Conservation (phyloP, 176 grass and related monocot species). For the Cenchrus americanus region DNA sequence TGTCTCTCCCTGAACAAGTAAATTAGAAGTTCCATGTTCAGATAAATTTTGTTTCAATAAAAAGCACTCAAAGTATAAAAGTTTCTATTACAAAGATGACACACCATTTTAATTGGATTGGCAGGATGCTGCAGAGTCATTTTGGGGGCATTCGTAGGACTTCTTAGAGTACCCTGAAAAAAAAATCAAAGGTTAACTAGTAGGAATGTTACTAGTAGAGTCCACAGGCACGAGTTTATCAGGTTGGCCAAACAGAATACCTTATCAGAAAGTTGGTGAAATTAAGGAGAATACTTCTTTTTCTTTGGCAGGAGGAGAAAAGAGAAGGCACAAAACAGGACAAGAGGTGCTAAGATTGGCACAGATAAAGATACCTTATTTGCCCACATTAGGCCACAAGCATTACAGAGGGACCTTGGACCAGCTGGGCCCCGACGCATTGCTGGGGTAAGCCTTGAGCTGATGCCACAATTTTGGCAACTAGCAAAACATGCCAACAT, state of each 20-base stretch:
- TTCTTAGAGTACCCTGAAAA: conserved; percentile 69
- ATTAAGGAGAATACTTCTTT: not conserved
- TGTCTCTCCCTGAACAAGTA: conserved; percentile 16
- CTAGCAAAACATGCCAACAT: conserved; percentile 48
- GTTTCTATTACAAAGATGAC: conserved; percentile 19
- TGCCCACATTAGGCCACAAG: conserved; percentile 77
- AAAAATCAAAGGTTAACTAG: conserved; percentile 6
- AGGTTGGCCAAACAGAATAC: not conserved
- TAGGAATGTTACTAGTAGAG: conserved; percentile 18
- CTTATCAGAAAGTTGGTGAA: not conserved
- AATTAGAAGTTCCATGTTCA: conserved; percentile 9
- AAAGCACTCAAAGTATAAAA: not conserved
- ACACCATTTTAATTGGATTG: conserved; percentile 53
- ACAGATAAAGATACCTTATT: conserved; percentile 59
- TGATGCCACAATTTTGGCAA: conserved; percentile 74
- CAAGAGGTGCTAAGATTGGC: conserved; percentile 1
- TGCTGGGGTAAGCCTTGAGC: conserved; percentile 66
- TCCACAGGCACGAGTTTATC: conserved; percentile 16
- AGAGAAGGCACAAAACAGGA: not conserved
- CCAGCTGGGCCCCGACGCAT: conserved; percentile 74
- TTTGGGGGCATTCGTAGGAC: conserved; percentile 56
- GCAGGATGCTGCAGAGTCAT: conserved; percentile 43
- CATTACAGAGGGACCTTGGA: conserved; percentile 73
- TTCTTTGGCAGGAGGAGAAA: conserved; percentile 7
- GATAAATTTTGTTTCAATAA: not conserved